Conservation (phyloP, 345 rosid species). For the Excoecaria cochinchinensis region DNA sequence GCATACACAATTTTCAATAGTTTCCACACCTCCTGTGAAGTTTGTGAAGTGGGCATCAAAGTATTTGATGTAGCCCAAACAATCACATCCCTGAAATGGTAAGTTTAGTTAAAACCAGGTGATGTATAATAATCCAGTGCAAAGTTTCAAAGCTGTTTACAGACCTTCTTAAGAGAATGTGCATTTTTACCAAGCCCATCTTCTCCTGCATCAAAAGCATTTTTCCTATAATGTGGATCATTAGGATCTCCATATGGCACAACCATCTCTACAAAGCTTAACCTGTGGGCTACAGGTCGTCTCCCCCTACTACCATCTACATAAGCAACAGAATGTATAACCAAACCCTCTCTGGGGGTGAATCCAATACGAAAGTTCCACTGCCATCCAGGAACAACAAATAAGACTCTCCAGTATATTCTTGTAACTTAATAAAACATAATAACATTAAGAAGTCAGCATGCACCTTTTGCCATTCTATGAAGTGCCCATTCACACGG, state of each 20-base stretch:
- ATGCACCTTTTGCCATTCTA: constrained; percentile 91
- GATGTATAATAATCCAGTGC: too few species aligned
- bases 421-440: too few species aligned
- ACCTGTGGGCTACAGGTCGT: constrained; percentile 85
- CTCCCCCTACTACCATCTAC: constrained; percentile 88
- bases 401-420: too few species aligned
- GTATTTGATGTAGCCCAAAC: constrained; percentile 83
- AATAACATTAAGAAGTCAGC: neutral
- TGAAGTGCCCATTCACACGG: constrained; percentile 76
- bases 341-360: constrained; percentile 86
- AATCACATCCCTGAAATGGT: constrained; percentile 71
- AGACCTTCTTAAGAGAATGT: constrained; percentile 84
- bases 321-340: constrained; percentile 85
- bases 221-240: constrained; percentile 90
- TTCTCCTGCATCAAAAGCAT: constrained; percentile 98
- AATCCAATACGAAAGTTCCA: constrained; percentile 97
- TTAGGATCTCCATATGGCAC: constrained; percentile 97
- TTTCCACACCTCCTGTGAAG: constrained; percentile 88
- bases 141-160: too few species aligned
- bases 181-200: constrained; percentile 95
- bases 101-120: too few species aligned
- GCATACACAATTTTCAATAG: constrained; percentile 90
- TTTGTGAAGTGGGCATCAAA: constrained; percentile 91
- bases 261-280: constrained; percentile 95
- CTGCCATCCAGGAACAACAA: constrained; percentile 33